Evolutionary conservation across 106 monocot genomes (phyloP), one percentile per base, ranked within the genome.

Genomic region (Apostasia ramifera): DNA sequence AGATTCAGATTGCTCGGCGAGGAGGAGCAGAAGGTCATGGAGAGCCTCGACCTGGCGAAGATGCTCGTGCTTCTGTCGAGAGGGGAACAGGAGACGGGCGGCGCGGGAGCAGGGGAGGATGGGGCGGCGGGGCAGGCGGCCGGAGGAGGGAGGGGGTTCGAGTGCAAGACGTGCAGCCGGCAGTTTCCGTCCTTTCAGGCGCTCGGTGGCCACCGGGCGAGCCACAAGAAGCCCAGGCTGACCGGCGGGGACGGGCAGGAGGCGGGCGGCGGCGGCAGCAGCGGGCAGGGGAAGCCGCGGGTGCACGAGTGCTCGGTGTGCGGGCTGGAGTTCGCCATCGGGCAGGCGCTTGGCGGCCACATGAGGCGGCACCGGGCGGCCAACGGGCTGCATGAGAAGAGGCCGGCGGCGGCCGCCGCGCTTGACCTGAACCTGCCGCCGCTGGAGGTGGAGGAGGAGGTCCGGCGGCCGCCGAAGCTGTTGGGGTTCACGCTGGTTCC

Each of bases 91-190:
- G 52, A 52, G 11, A 13, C 43, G 2, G 63, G 10, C 6, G 45
- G 8, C 2, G n/a, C 63, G 0, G 46, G 12, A 5, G 59, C 40
- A 38, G 40, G 2, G 40, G 40, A 41, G 8, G 59, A 59, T 0
- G 40, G 13, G 62, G 62, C 47, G 50, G 48, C 44, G 8, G 48
- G 38, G 1, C 5, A 26, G 26, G 26, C 26, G 26, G 0, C 26
- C 26, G 26, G 26, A 26, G 26, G 26, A 26, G 26, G 40, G 40
- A 47, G 76, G 39, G 78, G 72, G 63, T 84, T 84, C 67, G 79
- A 89, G 78, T 85, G 89, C 72, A 85, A 85, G 71, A 89, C 89
- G 0, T 85, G 89, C 58, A 72, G 49, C 71, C 79, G 84, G 8
- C 71, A 70, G 82, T 89, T 89, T 59, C 53, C 76, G 1, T 79